Evolutionary conservation across 2,329 filamentous ascomycete species (phyloP), one percentile per base, ranked within the genome.

Genomic region (Aureobasidium leucospermi): DNA sequence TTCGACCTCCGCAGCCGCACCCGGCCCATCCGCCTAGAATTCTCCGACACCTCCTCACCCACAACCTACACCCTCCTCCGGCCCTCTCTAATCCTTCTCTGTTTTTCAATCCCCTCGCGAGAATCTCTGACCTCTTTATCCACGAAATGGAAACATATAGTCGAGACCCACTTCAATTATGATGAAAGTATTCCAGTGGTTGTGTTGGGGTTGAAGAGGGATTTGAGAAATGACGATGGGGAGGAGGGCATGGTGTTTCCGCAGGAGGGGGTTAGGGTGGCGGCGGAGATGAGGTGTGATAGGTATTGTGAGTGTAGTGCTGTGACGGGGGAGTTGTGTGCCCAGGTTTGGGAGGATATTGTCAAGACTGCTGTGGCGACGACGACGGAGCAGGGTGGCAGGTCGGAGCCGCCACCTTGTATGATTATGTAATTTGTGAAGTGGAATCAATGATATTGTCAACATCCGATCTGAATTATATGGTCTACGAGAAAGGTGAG

Each of bases 221-320:
- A 86, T 67, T 65, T 83, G 36, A 70, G 83, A 43, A 70, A 68
- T 34, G 77, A 81, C 63, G 71, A 73, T 15, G 73, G 76, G 42
- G 63, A 63, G 28, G 41, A 57, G 13, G 70, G 69, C 2, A 61
- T 71, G 45, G 78, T 81, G 63, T 71, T 83, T 79, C 74, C 79
- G 67, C 70, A 82, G 47, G 77, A 79, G 64, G 78, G 72, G 2
- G 48, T 79, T 6, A 68, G 70, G 13, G 64, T 82, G 6, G 82
- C 83, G 15, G 81, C 84, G 64, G 79, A 82, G 64, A 79, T 85
- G 71, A 74, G 81, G 28, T 83, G 79, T 68, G 83, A 86, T 73
- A 74, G 77, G 38, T 86, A 86, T 69, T 83, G 81, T 3, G 83
- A 86, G 67, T 86, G 83, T 64, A 84, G 81, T 62, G 82, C 83